phyloP scores from a whole-genome alignment of 1,284 basidiomycete species.

The Crucibulum parvulum region DNA sequence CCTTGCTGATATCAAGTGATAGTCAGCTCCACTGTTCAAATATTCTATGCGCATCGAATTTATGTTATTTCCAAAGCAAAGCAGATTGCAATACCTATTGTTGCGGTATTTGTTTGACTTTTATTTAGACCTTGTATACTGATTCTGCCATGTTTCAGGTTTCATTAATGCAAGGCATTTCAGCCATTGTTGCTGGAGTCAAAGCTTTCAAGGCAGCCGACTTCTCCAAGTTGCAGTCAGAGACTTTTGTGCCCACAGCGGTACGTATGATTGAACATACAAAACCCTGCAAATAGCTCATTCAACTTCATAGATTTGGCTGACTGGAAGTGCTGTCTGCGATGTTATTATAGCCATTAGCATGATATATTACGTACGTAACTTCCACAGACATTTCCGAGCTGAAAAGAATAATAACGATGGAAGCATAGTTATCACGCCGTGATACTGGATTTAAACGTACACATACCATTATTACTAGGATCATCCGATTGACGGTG shows the following conservation, averaged over 20 bases:
- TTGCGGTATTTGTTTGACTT: not conserved
- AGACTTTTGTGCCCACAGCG: not conserved
- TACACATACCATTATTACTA: constrained; percentile 10
- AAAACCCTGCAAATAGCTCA: not conserved
- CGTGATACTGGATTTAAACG: constrained; percentile 9
- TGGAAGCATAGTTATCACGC: constrained; percentile 2
- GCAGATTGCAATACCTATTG: constrained; percentile 8
- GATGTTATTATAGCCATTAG: constrained; percentile 22
- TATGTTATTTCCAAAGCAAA: constrained; percentile 8
- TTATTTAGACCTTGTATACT: not conserved
- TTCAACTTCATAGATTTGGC: constrained; percentile 13
- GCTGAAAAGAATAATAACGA: not conserved
- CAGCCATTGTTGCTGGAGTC: constrained; percentile 6
- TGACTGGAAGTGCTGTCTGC: constrained; percentile 17
- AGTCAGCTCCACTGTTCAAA: constrained; percentile 15
- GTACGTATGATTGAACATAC: not conserved
- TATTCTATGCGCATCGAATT: constrained; percentile 17
- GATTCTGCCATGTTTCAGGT: constrained; percentile 1
- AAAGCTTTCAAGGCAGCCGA: not conserved
- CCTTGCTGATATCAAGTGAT: not conserved
- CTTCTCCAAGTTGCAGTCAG: not conserved
- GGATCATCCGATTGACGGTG: constrained; percentile 17
- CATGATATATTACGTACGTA: constrained; percentile 27
- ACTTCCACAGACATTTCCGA: not conserved
- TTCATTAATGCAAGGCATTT: constrained; percentile 7